These are phyloP conservation scores for Cordyceps tenuipes DNA, from an alignment of 2,329 filamentous ascomycete species.

Conservation along the genomic window DNA sequence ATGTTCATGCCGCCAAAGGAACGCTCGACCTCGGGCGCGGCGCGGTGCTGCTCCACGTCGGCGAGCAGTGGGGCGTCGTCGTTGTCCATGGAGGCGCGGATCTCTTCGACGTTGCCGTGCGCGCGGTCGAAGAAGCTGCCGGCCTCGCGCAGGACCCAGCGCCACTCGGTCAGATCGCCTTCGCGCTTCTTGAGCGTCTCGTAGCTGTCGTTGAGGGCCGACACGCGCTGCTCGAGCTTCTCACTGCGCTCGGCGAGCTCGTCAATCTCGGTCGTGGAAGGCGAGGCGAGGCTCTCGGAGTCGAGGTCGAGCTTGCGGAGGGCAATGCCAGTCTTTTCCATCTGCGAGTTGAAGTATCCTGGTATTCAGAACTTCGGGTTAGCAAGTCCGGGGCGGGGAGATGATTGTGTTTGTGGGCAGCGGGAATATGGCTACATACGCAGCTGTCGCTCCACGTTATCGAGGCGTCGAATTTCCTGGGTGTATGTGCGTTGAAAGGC, in stretches of 20 bases:
- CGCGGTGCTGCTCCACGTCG: slow-evolving; percentile 78
- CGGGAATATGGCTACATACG: slow-evolving; percentile 49
- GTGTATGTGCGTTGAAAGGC: slow-evolving; percentile 97
- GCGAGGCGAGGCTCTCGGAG: slow-evolving; percentile 73
- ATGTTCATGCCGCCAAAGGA: slow-evolving; percentile 98
- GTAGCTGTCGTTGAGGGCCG: slow-evolving; percentile 93
- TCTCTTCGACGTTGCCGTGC: slow-evolving; percentile 93
- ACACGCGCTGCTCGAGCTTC: slow-evolving; percentile 82
- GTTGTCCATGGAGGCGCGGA: slow-evolving; percentile 74
- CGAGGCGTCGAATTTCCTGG: slow-evolving; percentile 90
- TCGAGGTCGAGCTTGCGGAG: slow-evolving; percentile 91
- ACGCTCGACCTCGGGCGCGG: slow-evolving; percentile 61
- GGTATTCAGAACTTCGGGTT: slow-evolving; percentile 19
- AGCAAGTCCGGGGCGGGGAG: background rate
- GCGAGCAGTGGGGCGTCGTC: slow-evolving; percentile 90
- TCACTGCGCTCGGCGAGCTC: slow-evolving; percentile 89
- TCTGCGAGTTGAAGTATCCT: slow-evolving; percentile 93
- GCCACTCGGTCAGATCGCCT: slow-evolving; percentile 95
- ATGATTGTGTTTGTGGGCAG: background rate
- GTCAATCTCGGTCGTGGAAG: slow-evolving; percentile 90
- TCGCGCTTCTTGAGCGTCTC: slow-evolving; percentile 97
- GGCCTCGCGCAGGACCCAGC: slow-evolving; percentile 93
- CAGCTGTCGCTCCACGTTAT: slow-evolving; percentile 96
- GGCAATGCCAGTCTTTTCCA: slow-evolving; percentile 83
- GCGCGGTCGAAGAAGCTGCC: slow-evolving; percentile 96